These are phyloP conservation scores for Solanum piurae DNA, from an alignment of 257 asterid species.

Conservation along the genomic window DNA sequence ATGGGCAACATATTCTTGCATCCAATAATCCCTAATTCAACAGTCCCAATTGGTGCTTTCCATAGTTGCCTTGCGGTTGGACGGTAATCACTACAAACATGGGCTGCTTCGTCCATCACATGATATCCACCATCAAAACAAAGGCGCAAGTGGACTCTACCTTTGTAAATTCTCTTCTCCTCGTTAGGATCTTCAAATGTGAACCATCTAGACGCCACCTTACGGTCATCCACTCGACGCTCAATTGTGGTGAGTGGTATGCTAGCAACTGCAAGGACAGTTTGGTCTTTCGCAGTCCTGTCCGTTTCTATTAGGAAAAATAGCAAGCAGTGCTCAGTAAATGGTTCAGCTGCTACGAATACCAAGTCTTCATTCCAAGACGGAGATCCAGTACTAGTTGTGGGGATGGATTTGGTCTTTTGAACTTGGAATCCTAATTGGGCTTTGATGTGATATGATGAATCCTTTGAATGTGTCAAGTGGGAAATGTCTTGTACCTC, in stretches of 20 bases:
- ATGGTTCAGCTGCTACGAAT: slow-evolving; percentile 79
- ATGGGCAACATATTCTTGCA: slow-evolving; percentile 66
- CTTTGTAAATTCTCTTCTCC: slow-evolving; percentile 44
- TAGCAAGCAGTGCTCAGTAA: slow-evolving; percentile 35
- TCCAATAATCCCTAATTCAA: slow-evolving; percentile 70
- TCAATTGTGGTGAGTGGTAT: slow-evolving; percentile 53
- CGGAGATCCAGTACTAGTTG: slow-evolving; percentile 42
- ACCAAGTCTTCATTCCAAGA: slow-evolving; percentile 73
- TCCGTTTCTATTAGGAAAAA: slow-evolving; percentile 36
- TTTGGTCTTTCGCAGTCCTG: slow-evolving; percentile 38
- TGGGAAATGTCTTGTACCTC: slow-evolving; percentile 68
- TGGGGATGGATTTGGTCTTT: slow-evolving; percentile 35
- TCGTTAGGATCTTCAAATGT: slow-evolving; percentile 58
- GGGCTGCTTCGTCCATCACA: slow-evolving; percentile 79
- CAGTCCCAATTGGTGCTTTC: slow-evolving; percentile 58
- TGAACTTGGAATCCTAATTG: slow-evolving; percentile 68
- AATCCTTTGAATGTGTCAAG: slow-evolving; percentile 20
- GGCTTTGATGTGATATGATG: slow-evolving; percentile 44
- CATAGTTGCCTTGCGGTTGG: slow-evolving; percentile 86
- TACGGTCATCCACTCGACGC: slow-evolving; percentile 73
- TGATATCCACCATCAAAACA: slow-evolving; percentile 94
- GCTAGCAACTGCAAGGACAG: slow-evolving; percentile 41
- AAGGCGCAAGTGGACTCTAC: slow-evolving; percentile 58
- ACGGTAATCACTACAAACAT: slow-evolving; percentile 76
- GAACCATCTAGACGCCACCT: slow-evolving; percentile 70